Base-by-base conservation (phyloP, 1,139 yeast genomes). In the Yamadazyma conglobata region DNA sequence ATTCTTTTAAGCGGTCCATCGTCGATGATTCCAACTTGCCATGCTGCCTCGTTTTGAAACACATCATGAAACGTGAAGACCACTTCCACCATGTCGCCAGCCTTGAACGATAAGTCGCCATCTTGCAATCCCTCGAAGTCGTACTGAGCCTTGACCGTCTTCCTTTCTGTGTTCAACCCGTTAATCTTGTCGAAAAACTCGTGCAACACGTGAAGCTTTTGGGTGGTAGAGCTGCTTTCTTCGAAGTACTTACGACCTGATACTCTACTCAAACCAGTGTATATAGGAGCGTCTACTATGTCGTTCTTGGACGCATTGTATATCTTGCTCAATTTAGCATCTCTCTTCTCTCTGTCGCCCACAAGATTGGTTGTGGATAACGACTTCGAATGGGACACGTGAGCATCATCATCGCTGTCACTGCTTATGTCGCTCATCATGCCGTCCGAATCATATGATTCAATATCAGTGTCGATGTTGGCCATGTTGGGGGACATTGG, bases 61-160 rank as follows among this genome's bases (percentile, higher is more conserved):
- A 54, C 42, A 33, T 51, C 51, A 11, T 51, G 63, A 34, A 66
- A 58, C 28, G 63, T 61, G 30, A 58, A 55, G 6, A 66, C 29
- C 8, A 65, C 47, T 36, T 59, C 64, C 16, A 68, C 45, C 8
- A 35, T 32, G 22, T 67, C 70, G 10, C 68, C 71, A 22, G 48
- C 39, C 4, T 50, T 43, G 33, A 68, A 63, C 4, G 70, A 52
- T 26, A 68, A 52, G 36, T 68, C 73, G 1, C 73, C 74, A 0
- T 65, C 54, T 32, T 58, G 52, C 10, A 27, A 39, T 0, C 72
- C 72, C 2, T 33, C 33, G 35, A 64, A 68, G 32, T 51, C 54
- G 35, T 46, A 40, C 25, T 48, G 48, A 3, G 70, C 73, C 3
- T 26, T 36, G 11, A 48, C 22, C 6, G 34, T 33, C 23, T 34